Evolutionary conservation across 1,284 basidiomycete species (phyloP).

Genomic region (Malassezia pachydermatis): DNA sequence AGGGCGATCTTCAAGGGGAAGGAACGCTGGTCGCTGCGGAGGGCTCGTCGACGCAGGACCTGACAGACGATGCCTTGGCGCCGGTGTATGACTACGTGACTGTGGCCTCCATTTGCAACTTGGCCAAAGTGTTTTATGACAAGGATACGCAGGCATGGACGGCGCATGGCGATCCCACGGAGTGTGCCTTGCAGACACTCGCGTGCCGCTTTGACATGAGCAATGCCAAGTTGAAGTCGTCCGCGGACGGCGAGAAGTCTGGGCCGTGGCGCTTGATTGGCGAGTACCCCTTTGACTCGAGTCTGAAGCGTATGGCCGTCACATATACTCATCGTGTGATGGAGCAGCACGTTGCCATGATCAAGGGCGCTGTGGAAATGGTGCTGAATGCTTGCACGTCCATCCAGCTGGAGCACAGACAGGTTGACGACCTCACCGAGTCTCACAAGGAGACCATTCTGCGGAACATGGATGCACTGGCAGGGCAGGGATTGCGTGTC

Average conservation of each 20-base stretch:
- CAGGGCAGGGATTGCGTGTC: slow-evolving; percentile 39
- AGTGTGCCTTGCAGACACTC: slow-evolving; percentile 58
- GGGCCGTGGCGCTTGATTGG: slow-evolving; percentile 50
- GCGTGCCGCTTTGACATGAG: slow-evolving; percentile 51
- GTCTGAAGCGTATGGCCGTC: slow-evolving; percentile 49
- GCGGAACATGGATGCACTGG: slow-evolving; percentile 41
- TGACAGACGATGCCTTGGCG: slow-evolving; percentile 21
- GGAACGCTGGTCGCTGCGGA: slow-evolving; percentile 48
- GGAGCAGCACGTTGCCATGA: slow-evolving; percentile 33
- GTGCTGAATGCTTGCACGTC: slow-evolving; percentile 36
- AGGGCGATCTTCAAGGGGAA: slow-evolving; percentile 37
- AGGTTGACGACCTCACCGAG: slow-evolving; percentile 32
- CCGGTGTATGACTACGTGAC: slow-evolving; percentile 34
- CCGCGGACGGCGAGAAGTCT: slow-evolving; percentile 14
- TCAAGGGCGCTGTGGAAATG: slow-evolving; percentile 46
- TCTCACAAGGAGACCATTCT: slow-evolving; percentile 26
- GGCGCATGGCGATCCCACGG: slow-evolving; percentile 61
- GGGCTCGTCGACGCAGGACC: slow-evolving; percentile 25
- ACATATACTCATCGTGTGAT: slow-evolving; percentile 48
- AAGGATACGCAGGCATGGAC: slow-evolving; percentile 52
- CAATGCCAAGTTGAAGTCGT: slow-evolving; percentile 17
- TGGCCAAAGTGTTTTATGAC: slow-evolving; percentile 45
- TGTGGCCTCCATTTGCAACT: slow-evolving; percentile 45
- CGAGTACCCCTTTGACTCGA: slow-evolving; percentile 48
- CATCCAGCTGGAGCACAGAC: slow-evolving; percentile 12